Evolutionary conservation across 2,329 filamentous ascomycete species (phyloP).

Genomic region (Coniochaeta sp.): DNA sequence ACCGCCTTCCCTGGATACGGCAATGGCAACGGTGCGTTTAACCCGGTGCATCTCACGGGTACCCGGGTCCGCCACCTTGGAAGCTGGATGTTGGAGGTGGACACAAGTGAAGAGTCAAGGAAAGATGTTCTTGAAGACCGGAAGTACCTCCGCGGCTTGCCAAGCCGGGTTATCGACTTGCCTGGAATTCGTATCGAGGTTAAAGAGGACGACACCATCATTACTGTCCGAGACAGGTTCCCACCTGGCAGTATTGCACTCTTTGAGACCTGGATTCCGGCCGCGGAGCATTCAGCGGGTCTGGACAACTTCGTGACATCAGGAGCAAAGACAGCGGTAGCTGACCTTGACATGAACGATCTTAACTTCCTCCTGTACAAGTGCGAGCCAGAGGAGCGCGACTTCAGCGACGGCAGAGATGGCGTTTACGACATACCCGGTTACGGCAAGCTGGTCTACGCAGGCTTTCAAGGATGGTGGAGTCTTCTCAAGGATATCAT

Average conservation of each 20-base stretch:
- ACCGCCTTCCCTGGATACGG: slow-evolving; percentile 91
- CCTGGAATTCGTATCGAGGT: slow-evolving; percentile 66
- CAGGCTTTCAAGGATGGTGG: slow-evolving; percentile 98
- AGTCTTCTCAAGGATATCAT: slow-evolving; percentile 81
- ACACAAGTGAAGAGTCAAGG: slow-evolving; percentile 63
- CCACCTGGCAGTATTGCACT: slow-evolving; percentile 90
- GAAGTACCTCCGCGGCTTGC: slow-evolving; percentile 69
- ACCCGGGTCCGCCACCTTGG: slow-evolving; percentile 82
- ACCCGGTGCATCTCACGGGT: slow-evolving; percentile 70
- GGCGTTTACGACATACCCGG: slow-evolving; percentile 50
- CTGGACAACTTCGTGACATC: slow-evolving; percentile 82
- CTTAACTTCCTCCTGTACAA: slow-evolving; percentile 89
- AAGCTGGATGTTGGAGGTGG: slow-evolving; percentile 87
- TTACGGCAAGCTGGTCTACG: slow-evolving; percentile 54
- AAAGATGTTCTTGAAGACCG: slow-evolving; percentile 60
- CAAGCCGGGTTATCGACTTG: slow-evolving; percentile 69
- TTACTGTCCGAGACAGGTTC: slow-evolving; percentile 75
- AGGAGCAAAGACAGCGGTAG: slow-evolving; percentile 72
- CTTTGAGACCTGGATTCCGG: slow-evolving; percentile 93
- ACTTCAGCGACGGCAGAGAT: slow-evolving; percentile 69
- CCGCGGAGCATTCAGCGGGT: slow-evolving; percentile 73
- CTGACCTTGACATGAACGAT: slow-evolving; percentile 66
- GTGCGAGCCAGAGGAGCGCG: slow-evolving; percentile 80
- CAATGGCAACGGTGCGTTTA: slow-evolving; percentile 73
- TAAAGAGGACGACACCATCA: slow-evolving; percentile 66